These are phyloP conservation scores for Vickermania spadyakhi DNA, from an alignment of 208 protist genomes.

Conservation along the genomic window DNA sequence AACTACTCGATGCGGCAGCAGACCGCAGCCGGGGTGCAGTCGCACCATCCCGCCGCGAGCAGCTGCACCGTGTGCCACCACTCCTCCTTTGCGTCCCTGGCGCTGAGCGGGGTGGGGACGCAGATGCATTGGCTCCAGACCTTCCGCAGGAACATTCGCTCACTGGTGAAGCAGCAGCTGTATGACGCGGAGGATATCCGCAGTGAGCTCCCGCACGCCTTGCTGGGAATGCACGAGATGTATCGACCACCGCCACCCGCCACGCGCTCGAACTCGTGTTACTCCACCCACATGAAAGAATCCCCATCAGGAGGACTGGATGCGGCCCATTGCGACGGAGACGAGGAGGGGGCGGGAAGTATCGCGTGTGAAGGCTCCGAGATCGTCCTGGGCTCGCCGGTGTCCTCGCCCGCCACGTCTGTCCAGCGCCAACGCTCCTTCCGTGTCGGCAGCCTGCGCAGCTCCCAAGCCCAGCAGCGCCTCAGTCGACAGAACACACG, in stretches of 20 bases:
- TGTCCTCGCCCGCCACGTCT: no score
- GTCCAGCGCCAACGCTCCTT: background rate
- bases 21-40: no score
- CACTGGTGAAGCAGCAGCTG: slow-evolving; percentile 68
- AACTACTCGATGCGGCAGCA: no score
- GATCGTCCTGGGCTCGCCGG: no score
- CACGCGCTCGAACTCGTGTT: no score
- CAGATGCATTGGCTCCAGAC: slow-evolving; percentile 55
- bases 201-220: slow-evolving; percentile 30
- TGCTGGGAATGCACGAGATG: slow-evolving; percentile 13
- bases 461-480: background rate
- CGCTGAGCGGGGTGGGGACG: slow-evolving; percentile 9
- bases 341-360: no score
- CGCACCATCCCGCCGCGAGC: no score
- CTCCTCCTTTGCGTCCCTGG: slow-evolving; percentile 3
- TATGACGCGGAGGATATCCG: slow-evolving; percentile 81
- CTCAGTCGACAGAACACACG: background rate
- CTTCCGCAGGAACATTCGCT: slow-evolving; percentile 40
- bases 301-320: no score
- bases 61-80: no score
- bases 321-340: no score
- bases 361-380: no score
- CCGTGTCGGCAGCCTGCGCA: background rate
- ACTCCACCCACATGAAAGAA: no score
- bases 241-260: background rate